Base-by-base conservation (phyloP, 345 rosid genomes). In the Eucalyptus melliodora region DNA sequence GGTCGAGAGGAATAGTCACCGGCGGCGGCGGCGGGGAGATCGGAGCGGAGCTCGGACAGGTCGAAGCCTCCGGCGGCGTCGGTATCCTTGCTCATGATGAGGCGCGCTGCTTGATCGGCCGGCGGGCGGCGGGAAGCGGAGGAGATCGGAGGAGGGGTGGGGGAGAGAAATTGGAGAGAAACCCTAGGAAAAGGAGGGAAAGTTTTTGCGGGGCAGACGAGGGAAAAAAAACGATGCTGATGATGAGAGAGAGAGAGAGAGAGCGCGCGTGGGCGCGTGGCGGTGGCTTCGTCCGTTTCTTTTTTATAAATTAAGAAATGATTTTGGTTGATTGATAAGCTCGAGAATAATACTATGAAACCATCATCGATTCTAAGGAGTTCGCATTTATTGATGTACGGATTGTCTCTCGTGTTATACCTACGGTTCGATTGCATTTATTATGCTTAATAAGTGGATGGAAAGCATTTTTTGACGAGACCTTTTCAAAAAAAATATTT, bases 1-100 rank as follows among this genome's bases (percentile, higher is more conserved):
- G 44, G 45, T 16, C 21, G 72, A 45, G 62, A 26, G 59, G 82
- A 86, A 17, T 82, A 51, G 9, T 50, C 89, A 89, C 92, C 92
- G 53, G 92, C 87, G 55, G 90, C 88, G 24, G 90, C 89, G 30
- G 90, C 89, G 53, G 89, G 89, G 87, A 88, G 89, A 60, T 82
- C 69, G 69, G 69, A 62, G 34, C 69, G 69, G 69, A 62, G 69
- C 69, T 62, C 69, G 69, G 69, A 27, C 34, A 62, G 4, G 69
- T 62, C 69, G 69, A 62, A 30, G 17, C 34, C 69, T 13, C n/a
- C 34, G 69, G 69, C 34, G 8, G 16, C 69, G 34, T 14, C 15
- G 34, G 62, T 4, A 56, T 62, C 69, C 69, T 62, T 62, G 69
- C 16, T 62, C 69, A 62, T 62, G 69, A 27, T 27, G 69, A 13